Base-by-base conservation (phyloP, 2,329 filamentous ascomycete species). In the Golovinomyces cichoracearum region DNA sequence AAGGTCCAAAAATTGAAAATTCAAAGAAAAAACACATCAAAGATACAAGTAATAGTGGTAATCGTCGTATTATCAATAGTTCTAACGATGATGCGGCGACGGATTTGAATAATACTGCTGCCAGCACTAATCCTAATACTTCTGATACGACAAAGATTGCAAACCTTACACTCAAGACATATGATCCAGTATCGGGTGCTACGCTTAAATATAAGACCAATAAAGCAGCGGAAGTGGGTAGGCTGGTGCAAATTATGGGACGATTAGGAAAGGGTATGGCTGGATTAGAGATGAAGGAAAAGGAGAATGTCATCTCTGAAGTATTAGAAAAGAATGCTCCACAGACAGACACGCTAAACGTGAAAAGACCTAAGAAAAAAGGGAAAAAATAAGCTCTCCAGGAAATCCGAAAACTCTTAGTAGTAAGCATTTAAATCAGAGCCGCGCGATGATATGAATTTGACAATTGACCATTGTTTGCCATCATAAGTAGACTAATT, bases 131-230 rank as follows among this genome's bases (percentile, higher is more conserved):
- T 50, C n/a, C n/a, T n/a, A n/a, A n/a, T n/a, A n/a, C n/a, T n/a
- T n/a, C n/a, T n/a, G n/a, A 29, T 29, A 29, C 27, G 27, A 29
- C 27, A 29, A 13, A 29, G 5, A 71, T 72, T 54, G 85, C 80
- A 54, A 74, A 70, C 49, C 77, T 98, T 47, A 79, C 77, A 3
- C 67, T 98, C 52, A 95, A 93, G 67, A 90, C 90, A 4, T 95
- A 78, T 66, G 83, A 94, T 62, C 81, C 90, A 0, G 68, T 67
- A 38, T 80, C 78, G 49, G 90, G 90, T 58, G 78, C 79, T 50
- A 79, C 79, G 52, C 71, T 98, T 53, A 93, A 94, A 66, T 95
- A 94, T 69, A 73, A 75, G 61, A 98, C 90, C 31, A 80, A 79
- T 61, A 93, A 93, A 65, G 83, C 81, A 19, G 83, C 83, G 19